A percentile compares a stretch with the other conserved stretches of the same genome.
Evolutionary conservation across 2,329 filamentous ascomycete species (phyloP).

Genomic region (Gremmenia infestans): DNA sequence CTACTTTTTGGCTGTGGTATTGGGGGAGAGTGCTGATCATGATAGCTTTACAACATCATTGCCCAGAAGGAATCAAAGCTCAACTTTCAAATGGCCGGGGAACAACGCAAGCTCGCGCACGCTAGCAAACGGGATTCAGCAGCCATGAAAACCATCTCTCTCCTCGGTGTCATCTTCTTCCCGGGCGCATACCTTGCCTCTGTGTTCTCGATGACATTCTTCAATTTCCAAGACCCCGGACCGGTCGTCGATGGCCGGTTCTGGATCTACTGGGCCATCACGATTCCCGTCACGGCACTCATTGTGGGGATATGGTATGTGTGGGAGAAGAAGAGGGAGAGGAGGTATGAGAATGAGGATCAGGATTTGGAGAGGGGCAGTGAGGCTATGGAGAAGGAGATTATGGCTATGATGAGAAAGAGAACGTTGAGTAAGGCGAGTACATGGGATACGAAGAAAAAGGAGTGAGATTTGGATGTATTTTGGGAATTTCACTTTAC

Average conservation of each 20-base stretch:
- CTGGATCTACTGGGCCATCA: slow-evolving; percentile 61
- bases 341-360: slow-evolving; percentile 23
- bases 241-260: slow-evolving; percentile 41
- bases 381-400: slow-evolving; percentile 27
- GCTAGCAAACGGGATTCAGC: slow-evolving; percentile 39
- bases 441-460: slow-evolving; percentile 20
- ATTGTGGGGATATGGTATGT: slow-evolving; percentile 53
- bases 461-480: background rate
- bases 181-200: slow-evolving; percentile 59
- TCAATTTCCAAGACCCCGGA: slow-evolving; percentile 46
- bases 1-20: too few species aligned
- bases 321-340: slow-evolving; percentile 29
- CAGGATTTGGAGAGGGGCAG: slow-evolving; percentile 25
- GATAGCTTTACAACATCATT: slow-evolving; percentile 60
- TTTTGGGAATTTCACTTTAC: background rate
- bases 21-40: slow-evolving; percentile 5
- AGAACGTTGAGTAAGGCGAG: slow-evolving; percentile 27
- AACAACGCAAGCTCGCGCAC: slow-evolving; percentile 37
- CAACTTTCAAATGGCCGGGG: slow-evolving; percentile 50
- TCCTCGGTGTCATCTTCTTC: slow-evolving; percentile 59
- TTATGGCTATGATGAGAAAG: slow-evolving; percentile 26
- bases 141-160: slow-evolving; percentile 60
- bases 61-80: slow-evolving; percentile 60
- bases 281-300: slow-evolving; percentile 50
- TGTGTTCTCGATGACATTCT: slow-evolving; percentile 63